A percentile compares a stretch with the other conserved stretches of the same genome.
Evolutionary conservation across 108 stramenopile genomes (phyloP).

Genomic region (Cyclotella sp.): DNA sequence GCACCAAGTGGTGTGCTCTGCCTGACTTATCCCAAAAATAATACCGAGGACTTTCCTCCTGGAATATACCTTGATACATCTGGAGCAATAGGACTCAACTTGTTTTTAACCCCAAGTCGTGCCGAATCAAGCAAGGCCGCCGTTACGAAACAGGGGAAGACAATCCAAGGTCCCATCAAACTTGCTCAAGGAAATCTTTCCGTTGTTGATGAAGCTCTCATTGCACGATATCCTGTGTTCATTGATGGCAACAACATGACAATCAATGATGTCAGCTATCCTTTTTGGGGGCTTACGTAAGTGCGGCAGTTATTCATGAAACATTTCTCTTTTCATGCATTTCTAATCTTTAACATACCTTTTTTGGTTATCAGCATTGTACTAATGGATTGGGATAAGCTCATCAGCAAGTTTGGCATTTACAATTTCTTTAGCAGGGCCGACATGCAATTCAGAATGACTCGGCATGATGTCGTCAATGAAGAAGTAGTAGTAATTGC

Average conservation of each 20-base stretch:
- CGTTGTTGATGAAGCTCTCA: not conserved
- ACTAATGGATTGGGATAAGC: not conserved
- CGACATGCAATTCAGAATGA: not conserved
- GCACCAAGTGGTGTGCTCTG: conserved; percentile 2
- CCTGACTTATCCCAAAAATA: conserved; percentile 1
- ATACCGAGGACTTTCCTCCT: not conserved
- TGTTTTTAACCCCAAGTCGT: not conserved
- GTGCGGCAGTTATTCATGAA: not conserved
- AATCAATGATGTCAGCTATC: not conserved
- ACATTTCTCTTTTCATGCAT: no score
- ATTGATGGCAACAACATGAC: not conserved
- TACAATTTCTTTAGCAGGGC: not conserved
- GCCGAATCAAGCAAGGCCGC: not conserved
- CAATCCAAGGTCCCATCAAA: not conserved
- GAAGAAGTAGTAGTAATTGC: not conserved
- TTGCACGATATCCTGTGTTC: conserved; percentile 1
- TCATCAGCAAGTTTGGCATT: not conserved
- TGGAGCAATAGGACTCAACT: not conserved
- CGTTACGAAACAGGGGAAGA: not conserved
- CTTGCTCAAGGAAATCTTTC: not conserved
- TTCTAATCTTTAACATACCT: not conserved
- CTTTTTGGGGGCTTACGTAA: conserved; percentile 2
- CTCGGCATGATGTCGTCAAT: not conserved
- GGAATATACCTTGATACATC: not conserved
- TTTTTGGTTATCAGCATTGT: not conserved